These are phyloP conservation scores for Lasiosphaeris hirsuta DNA, from an alignment of 495 filamentous ascomycete genomes.

Conservation along the genomic window DNA sequence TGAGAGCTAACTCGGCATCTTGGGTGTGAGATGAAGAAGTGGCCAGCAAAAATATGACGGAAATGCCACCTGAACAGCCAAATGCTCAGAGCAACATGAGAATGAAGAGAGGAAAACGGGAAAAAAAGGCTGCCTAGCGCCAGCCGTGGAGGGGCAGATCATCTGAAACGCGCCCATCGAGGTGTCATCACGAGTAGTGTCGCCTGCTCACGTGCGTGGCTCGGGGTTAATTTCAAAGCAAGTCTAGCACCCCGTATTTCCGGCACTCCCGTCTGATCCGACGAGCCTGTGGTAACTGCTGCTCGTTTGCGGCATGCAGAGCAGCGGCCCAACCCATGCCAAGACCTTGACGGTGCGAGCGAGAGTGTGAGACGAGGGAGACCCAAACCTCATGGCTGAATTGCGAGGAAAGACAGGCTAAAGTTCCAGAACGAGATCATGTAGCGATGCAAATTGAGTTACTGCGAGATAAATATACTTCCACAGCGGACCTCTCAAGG, in stretches of 20 bases:
- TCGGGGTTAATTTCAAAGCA: neutral
- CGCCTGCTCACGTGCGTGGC: slow-evolving; percentile 31
- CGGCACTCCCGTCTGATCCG: neutral
- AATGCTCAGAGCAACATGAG: too few relatives aligned
- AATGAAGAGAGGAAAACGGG: too few relatives aligned
- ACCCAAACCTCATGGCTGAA: slow-evolving; percentile 3
- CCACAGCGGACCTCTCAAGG: neutral
- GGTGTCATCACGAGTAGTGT: slow-evolving; percentile 21
- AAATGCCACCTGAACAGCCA: too few relatives aligned
- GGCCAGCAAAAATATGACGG: too few relatives aligned
- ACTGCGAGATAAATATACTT: neutral
- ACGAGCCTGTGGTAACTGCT: slow-evolving; percentile 4
- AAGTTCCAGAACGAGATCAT: slow-evolving; percentile 5
- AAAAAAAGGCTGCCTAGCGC: neutral
- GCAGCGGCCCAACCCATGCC: slow-evolving; percentile 3
- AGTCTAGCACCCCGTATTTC: neutral
- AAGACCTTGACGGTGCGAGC: neutral
- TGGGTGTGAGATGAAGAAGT: too few relatives aligned
- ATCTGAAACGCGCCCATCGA: slow-evolving; percentile 20
- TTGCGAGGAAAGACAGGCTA: slow-evolving; percentile 3
- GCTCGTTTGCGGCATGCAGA: neutral
- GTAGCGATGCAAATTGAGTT: too few relatives aligned
- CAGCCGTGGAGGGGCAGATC: neutral
- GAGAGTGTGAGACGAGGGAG: neutral
- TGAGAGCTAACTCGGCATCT: too few relatives aligned